Evolutionary conservation across 2,329 filamentous ascomycete species (phyloP), one percentile per base, ranked within the genome.

Genomic region (Lasiodiplodia citricola): DNA sequence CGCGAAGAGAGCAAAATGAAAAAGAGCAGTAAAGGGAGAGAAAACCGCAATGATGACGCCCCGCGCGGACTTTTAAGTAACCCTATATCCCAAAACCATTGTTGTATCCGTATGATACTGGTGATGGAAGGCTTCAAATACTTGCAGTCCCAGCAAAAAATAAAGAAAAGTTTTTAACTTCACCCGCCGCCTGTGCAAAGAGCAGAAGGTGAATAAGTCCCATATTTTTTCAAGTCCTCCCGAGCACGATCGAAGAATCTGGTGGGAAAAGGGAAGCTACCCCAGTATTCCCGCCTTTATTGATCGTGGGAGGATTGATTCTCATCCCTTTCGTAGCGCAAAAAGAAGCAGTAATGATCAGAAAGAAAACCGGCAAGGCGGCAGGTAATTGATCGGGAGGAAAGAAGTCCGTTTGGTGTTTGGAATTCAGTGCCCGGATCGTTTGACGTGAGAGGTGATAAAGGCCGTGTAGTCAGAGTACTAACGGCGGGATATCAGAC

Each of bases 401-500:
- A 41, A 38, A 25, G 47, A 52, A 52, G 44, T n/a, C 44, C 31
- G 31, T 10, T 35, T 35, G 31, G n/a, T 18, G 2, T 25, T 10
- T 25, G 31, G 41, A n/a, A 25, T 51, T 63, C 58, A 51, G 18
- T 51, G 18, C 44, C 41, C 41, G 38, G 18, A 51, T 21, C 25
- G 14, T 47, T 64, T 64, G 44, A 37, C 58, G 58, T 63, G 41
- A 63, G 57, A 38, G 31, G 31, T 64, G 60, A 64, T 64, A 64
- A 56, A 51, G 60, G 18, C 44, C 41, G 38, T 31, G 41, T 8
- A 13, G 21, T 21, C 13, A 35, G 14, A 50, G 18, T 21, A 35
- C 5, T 25, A 31, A 41, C 60, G 47, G 47, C 47, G 60, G 60
- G 60, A 64, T 64, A 64, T 64, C 60, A 64, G 60, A 64, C 60